Conservation (phyloP, 2,329 filamentous ascomycete genomes). For the Sclerotiophoma versabilis region DNA sequence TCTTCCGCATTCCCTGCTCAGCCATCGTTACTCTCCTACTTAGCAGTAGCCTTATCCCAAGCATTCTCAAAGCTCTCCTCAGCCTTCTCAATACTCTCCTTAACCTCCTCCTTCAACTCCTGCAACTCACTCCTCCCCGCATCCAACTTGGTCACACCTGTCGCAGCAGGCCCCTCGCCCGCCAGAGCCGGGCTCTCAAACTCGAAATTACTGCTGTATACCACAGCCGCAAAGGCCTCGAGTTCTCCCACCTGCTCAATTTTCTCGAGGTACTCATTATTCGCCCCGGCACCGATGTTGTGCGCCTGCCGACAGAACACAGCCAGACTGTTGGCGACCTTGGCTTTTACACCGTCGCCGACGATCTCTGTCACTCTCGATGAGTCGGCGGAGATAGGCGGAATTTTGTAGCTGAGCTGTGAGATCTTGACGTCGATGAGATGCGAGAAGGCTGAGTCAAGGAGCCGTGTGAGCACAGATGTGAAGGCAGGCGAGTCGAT, state of each 20-base stretch:
- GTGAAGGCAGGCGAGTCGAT: conserved; percentile 92
- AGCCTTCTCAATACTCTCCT: conserved; percentile 42
- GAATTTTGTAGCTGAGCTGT: conserved; percentile 75
- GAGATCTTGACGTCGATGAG: conserved; percentile 85
- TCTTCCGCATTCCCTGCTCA: background rate
- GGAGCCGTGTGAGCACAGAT: conserved; percentile 82
- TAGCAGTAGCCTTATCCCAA: conserved; percentile 70
- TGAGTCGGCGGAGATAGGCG: conserved; percentile 51
- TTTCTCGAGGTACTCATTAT: conserved; percentile 62
- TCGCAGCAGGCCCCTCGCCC: conserved; percentile 16
- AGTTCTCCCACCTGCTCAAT: conserved; percentile 80
- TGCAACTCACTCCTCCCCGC: conserved; percentile 61
- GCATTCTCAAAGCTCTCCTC: conserved; percentile 68
- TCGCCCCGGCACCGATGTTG: conserved; percentile 73
- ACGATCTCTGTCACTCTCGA: conserved; percentile 61
- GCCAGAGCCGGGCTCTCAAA: conserved; percentile 53
- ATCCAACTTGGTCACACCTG: background rate
- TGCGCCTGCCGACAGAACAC: conserved; percentile 92
- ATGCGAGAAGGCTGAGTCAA: conserved; percentile 85
- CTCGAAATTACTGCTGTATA: conserved; percentile 83
- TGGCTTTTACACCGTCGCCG: conserved; percentile 63
- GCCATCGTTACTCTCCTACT: conserved; percentile 21
- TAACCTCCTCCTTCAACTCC: conserved; percentile 51
- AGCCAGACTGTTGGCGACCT: conserved; percentile 88
- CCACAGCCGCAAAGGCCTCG: conserved; percentile 84